Evolutionary conservation across 2,329 filamentous ascomycete genomes (phyloP), one percentile per base, ranked within the genome.

Genomic region (Orbilia ellipsospora): DNA sequence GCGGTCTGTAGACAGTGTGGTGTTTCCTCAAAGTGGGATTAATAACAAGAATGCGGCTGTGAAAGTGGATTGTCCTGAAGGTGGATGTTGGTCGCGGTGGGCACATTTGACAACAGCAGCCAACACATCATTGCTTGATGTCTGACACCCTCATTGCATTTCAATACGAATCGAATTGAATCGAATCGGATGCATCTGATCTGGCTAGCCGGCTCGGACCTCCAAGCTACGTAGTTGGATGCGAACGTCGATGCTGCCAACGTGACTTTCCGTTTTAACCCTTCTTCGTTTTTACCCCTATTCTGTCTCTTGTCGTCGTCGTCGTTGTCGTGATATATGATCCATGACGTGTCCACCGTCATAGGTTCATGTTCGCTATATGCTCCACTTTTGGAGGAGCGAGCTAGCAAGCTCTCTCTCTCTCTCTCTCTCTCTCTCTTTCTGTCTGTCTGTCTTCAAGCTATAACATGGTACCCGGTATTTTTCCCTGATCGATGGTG

Each of bases 261-360:
- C 67, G 67, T 72, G 67, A 72, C 67, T 44, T 64, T 6, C 13
- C 16, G 6, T 6, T 48, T 48, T 18, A 20, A 18, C 8, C 20
- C 31, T 36, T 36, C 48, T 20, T 52, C 16, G 48, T 52, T 52
- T 52, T 28, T 13, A 31, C 23, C 31, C 31, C 31, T 36, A 36
- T 36, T 36, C 10, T 36, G 10, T 2, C 10, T 36, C 5, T 36
- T 36, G 23, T n/a, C n/a, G 44, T 48, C 16, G 15, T 18, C 15
- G 15, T 48, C 44, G 16, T 13, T 18, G 50, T 36, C 31, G 31
- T 36, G 31, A 36, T 36, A 36, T 36, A 36, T 36, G 69, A 73
- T 73, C 69, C 61, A 73, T 73, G 69, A 73, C 69, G 69, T 73
- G 69, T 65, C 69, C 68, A 52, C 60, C 68, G 36, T 64, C 50